phyloP scores from a whole-genome alignment of 2,329 filamentous ascomycete species.

The Akanthomyces uredinophilus region DNA sequence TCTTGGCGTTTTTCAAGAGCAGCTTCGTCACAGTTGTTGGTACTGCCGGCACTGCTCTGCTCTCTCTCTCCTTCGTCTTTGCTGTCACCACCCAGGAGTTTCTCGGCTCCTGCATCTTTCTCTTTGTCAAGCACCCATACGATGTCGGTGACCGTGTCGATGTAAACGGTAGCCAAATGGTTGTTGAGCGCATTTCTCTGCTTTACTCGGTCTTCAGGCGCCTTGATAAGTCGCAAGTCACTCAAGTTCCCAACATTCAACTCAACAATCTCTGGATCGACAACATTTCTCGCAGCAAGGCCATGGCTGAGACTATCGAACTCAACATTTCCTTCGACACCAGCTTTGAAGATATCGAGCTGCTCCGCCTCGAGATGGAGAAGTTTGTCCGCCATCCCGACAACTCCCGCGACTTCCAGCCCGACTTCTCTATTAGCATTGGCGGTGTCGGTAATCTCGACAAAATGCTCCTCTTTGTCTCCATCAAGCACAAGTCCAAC shows the following conservation, averaged over 20 bases:
- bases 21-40: conserved; percentile 81
- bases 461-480: conserved; percentile 76
- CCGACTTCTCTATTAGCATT: conserved; percentile 74
- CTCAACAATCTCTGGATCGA: conserved; percentile 94
- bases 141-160: conserved; percentile 95
- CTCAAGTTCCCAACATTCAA: conserved; percentile 79
- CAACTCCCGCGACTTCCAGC: conserved; percentile 86
- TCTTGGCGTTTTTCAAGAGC: conserved; percentile 83
- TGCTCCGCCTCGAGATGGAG: conserved; percentile 78
- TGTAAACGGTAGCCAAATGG: conserved; percentile 62
- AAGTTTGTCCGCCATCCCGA: conserved; percentile 77
- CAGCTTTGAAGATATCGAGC: conserved; percentile 80
- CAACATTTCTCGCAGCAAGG: conserved; percentile 84
- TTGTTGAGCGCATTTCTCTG: conserved; percentile 91
- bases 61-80: conserved; percentile 97
- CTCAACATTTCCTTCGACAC: conserved; percentile 83
- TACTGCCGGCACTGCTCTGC: conserved; percentile 83
- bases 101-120: conserved; percentile 95
- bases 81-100: conserved; percentile 89
- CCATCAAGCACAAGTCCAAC: conserved; percentile 88
- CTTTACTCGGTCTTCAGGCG: conserved; percentile 89
- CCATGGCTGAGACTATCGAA: conserved; percentile 81
- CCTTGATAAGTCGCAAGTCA: conserved; percentile 73
- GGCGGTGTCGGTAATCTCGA: conserved; percentile 77
- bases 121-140: conserved; percentile 97